phyloP scores from a whole-genome alignment of 2,329 filamentous ascomycete species.

The Nectriaceae sp. region DNA sequence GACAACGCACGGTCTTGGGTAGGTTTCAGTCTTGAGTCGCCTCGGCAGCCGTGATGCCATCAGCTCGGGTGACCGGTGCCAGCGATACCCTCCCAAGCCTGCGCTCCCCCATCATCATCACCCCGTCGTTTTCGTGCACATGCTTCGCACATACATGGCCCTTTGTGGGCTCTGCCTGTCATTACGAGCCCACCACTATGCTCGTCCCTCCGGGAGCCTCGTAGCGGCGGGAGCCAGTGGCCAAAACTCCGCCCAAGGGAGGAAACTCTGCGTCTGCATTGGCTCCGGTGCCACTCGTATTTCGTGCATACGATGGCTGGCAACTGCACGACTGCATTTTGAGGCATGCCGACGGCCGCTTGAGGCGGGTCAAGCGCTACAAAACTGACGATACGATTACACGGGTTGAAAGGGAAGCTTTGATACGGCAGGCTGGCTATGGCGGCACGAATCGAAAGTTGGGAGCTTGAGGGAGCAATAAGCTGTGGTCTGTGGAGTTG shows the following conservation, averaged over 20 bases:
- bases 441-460: too few relatives aligned
- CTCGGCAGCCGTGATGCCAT: too few relatives aligned
- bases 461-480: too few relatives aligned
- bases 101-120: too few relatives aligned
- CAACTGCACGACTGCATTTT: neutral
- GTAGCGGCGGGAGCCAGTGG: too few relatives aligned
- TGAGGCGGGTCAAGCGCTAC: conserved; percentile 4
- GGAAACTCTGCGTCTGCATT: neutral
- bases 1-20: neutral
- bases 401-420: neutral
- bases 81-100: too few relatives aligned
- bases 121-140: neutral
- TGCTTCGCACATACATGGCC: neutral
- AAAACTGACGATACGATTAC: conserved; percentile 16
- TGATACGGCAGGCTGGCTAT: too few relatives aligned
- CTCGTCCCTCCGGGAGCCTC: too few relatives aligned
- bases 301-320: conserved; percentile 16
- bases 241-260: too few relatives aligned
- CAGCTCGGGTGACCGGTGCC: neutral
- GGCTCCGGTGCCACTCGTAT: conserved; percentile 18
- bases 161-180: neutral
- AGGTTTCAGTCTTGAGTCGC: neutral
- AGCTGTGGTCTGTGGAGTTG: too few relatives aligned
- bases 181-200: neutral
- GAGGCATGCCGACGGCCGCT: neutral